Base-by-base conservation (phyloP, 495 filamentous ascomycete species). In the Lineolata rhizophorae region DNA sequence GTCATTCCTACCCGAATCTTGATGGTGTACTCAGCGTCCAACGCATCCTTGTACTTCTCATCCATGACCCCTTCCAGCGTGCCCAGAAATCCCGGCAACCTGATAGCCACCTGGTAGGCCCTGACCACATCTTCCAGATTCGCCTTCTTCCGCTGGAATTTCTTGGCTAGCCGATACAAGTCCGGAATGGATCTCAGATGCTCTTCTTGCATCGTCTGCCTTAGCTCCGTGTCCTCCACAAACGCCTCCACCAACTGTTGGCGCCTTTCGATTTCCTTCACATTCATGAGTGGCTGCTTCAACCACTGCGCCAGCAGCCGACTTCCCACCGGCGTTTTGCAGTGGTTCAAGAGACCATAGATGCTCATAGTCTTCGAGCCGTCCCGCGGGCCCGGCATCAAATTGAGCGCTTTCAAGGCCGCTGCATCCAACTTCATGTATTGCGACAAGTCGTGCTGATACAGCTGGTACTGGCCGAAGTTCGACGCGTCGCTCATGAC, bases 401-500 rank as follows among this genome's bases (percentile, higher is more conserved):
- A 63, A 44, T 95, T 99, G 28, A 99, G 63, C 9, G 87, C 87
- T 37, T 85, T 80, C 11, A 99, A 57, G 2, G 87, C 87, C 3
- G 87, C 81, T 9, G 90, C 78, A 58, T 99, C 87, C 9, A 99
- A 69, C 54, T 93, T 95, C 87, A 99, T 99, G 45, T 80, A 99
- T 46, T 99, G 87, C 8, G 82, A 73, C 18, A 99, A 53, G 48
- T 99, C 90, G 52, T 95, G 90, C 47, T 99, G 87, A 45, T 94
- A 95, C 16, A 99, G 67, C 43, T 85, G 80, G 47, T 82, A 99
- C 47, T 95, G 83, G 1, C 87, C 87, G 49, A 92, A 94, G 49
- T 99, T 95, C 14, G 79, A 77, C 11, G 79, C 55, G 45, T 99
- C 90, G 16, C 80, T 74, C 54, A 99, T 52, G 34, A 90, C 74